Base-by-base conservation (phyloP, 2,329 filamentous ascomycete genomes). In the Colletotrichum higginsianum region DNA sequence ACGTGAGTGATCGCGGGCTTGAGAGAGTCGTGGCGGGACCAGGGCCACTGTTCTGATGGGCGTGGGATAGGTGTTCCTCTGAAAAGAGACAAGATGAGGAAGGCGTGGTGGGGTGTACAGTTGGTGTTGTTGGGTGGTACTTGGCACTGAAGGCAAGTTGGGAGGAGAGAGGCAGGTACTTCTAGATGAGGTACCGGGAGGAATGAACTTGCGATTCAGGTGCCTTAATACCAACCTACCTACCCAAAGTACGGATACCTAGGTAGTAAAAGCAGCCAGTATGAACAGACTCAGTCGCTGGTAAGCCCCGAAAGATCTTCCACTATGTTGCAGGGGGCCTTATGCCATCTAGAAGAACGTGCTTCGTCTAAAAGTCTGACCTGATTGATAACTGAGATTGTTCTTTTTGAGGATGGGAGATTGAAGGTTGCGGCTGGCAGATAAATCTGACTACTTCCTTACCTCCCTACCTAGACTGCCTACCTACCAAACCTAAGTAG, bases 31-130 rank as follows among this genome's bases (percentile, higher is more conserved):
- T 5, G 38, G 42, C 21, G 38, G 23, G 23, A 18, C 38, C 6
- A n/a, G 38, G 21, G 57, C 13, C 16, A 16, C 21, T 47, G 23
- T 63, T 52, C 15, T n/a, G 18, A n/a, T 53, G 18, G 23, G 49
- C 38, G 61, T 55, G 61, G 61, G 60, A 16, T 63, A n/a, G 61
- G 44, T 53, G 38, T 63, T 63, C 42, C 35, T 44, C 38, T 46
- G 12, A 46, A 23, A 40, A 42, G n/a, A 57, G 44, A 18, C 15
- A 44, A 61, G 18, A 46, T 30, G 21, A 21, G 46, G 26, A 61
- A 57, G 55, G 55, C 55, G 35, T 13, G 38, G 35, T 23, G n/a
- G 35, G 35, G 21, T 23, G n/a, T n/a, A 23, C n/a, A 35, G 35
- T 40, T 42, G 55, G 35, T 57, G 38, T 23, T 40, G 35, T 42